A percentile compares a stretch with the other conserved stretches of the same genome.
Evolutionary conservation across 2,329 filamentous ascomycete species (phyloP).

Genomic region (Septoria linicola): DNA sequence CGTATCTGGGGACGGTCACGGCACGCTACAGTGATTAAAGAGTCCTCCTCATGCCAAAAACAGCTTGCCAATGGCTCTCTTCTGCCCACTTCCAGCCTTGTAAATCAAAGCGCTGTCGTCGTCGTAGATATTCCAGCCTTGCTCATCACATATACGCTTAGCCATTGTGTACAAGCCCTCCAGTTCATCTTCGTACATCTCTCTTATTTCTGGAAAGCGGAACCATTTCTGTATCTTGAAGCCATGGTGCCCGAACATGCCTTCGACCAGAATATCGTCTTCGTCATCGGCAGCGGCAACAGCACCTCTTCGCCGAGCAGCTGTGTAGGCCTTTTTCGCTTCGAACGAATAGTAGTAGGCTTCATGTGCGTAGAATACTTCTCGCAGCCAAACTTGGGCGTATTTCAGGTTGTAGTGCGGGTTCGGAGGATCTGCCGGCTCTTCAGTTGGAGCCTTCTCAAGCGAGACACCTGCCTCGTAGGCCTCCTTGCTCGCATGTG

Average conservation of each 20-base stretch:
- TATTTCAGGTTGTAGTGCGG: conserved; percentile 24
- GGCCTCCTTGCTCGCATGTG: conserved; percentile 28
- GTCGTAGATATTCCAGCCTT: conserved; percentile 33
- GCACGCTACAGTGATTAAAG: too few relatives aligned
- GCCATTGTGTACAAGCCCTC: conserved; percentile 27
- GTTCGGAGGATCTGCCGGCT: conserved; percentile 25
- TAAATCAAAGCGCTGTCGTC: conserved; percentile 30
- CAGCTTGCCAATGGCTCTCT: conserved; percentile 1
- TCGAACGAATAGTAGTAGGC: conserved; percentile 11
- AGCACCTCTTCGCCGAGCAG: conserved; percentile 4
- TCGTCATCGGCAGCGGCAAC: conserved; percentile 1
- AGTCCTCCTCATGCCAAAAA: too few relatives aligned
- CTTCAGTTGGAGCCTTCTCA: conserved; percentile 8
- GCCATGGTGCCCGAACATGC: background rate
- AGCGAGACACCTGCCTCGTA: conserved; percentile 14
- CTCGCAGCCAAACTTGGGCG: conserved; percentile 27
- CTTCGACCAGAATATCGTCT: conserved; percentile 13
- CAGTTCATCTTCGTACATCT: conserved; percentile 31
- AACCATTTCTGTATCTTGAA: conserved; percentile 27
- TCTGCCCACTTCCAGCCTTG: conserved; percentile 17
- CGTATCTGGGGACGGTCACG: too few relatives aligned
- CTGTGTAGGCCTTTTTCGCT: background rate
- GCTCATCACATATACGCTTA: conserved; percentile 32
- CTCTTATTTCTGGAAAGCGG: conserved; percentile 27
- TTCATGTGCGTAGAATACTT: conserved; percentile 31